These are phyloP conservation scores for Sphagnum contortum DNA, from an alignment of 225 moss, liverwort and hornwort genomes.

Conservation along the genomic window DNA sequence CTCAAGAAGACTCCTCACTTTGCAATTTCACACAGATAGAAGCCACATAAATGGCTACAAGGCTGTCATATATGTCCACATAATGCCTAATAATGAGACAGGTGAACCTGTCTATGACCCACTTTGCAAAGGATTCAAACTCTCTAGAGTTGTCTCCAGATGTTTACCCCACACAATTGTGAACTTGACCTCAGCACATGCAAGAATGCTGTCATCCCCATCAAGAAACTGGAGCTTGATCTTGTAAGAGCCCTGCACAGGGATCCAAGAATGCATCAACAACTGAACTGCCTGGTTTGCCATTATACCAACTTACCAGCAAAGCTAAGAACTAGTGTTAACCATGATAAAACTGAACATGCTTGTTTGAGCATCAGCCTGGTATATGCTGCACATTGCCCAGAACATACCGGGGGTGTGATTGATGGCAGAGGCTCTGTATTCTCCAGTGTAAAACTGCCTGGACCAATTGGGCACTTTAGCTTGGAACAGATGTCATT, in stretches of 20 bases:
- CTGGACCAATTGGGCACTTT: slow-evolving; percentile 44
- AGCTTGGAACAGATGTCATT: slow-evolving; percentile 30
- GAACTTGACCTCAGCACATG: slow-evolving; percentile 49
- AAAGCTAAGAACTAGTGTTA: neutral
- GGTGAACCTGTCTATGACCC: too few relatives aligned
- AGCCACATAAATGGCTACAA: too few relatives aligned
- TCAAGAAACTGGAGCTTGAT: slow-evolving; percentile 47
- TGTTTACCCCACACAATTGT: slow-evolving; percentile 35
- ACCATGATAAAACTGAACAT: neutral
- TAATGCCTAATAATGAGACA: too few relatives aligned
- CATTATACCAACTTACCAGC: too few relatives aligned
- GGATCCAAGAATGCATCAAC: neutral
- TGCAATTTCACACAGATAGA: too few relatives aligned
- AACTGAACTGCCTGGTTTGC: too few relatives aligned
- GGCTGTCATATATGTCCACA: too few relatives aligned
- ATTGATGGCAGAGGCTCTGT: slow-evolving; percentile 43
- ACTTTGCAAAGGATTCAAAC: too few relatives aligned
- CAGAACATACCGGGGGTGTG: slow-evolving; percentile 45
- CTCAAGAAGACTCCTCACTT: too few relatives aligned
- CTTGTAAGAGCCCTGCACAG: slow-evolving; percentile 42
- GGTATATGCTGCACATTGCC: neutral
- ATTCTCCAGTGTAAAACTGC: slow-evolving; percentile 38
- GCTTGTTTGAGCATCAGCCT: neutral
- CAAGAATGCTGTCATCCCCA: slow-evolving; percentile 25
- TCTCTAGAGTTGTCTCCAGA: too few relatives aligned